phyloP scores from a whole-genome alignment of 495 filamentous ascomycete species.

The Letharia lupina region DNA sequence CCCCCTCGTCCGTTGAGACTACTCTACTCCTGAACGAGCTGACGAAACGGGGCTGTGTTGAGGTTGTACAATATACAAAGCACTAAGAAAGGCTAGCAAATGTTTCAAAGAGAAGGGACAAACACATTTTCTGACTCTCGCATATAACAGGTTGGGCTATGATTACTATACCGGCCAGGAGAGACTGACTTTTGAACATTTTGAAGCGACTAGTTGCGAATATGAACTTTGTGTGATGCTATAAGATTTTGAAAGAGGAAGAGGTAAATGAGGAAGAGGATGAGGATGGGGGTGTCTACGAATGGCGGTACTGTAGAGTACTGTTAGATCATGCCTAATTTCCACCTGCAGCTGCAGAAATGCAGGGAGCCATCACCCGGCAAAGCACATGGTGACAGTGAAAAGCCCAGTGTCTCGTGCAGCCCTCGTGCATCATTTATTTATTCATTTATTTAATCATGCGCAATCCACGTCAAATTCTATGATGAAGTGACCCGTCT shows the following conservation, averaged over 20 bases:
- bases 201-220: background rate
- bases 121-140: background rate
- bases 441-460: background rate
- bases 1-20: background rate
- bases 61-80: background rate
- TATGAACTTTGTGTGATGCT: background rate
- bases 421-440: background rate
- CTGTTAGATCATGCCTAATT: background rate
- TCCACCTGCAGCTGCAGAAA: background rate
- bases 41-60: conserved; percentile 5
- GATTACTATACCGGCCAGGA: background rate
- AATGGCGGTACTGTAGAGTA: background rate
- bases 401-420: background rate
- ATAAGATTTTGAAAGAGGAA: too few relatives aligned
- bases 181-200: background rate
- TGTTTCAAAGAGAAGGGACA: background rate
- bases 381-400: too few relatives aligned
- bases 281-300: background rate
- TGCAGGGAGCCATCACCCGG: background rate
- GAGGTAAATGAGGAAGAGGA: too few relatives aligned
- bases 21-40: conserved; percentile 1
- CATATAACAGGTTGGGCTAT: background rate
- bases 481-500: too few relatives aligned
- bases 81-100: background rate
- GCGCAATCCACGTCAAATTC: background rate